phyloP scores from a whole-genome alignment of 2,329 filamentous ascomycete species.

The Trichoderma citrinoviride region DNA sequence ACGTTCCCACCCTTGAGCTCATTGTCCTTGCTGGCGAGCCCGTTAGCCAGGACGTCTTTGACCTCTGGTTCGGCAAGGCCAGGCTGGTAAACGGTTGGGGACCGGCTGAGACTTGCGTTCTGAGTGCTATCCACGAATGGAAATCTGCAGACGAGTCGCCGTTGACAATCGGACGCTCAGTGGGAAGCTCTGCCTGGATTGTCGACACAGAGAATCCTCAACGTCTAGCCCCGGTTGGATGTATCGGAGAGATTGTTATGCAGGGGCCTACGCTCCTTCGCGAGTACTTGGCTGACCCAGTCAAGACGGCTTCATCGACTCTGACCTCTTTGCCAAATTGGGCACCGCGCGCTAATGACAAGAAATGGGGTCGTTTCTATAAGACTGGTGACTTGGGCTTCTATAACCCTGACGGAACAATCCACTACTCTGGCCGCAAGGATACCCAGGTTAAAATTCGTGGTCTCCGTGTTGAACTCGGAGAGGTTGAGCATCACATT shows the following conservation, averaged over 20 bases:
- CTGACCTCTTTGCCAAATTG: conserved; percentile 7
- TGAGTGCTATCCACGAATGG: conserved; percentile 19
- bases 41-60: conserved; percentile 17
- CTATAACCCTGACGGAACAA: conserved; percentile 18
- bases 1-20: conserved; percentile 17
- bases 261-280: conserved; percentile 20
- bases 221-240: conserved; percentile 15
- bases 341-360: neutral
- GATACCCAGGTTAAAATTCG: conserved; percentile 22
- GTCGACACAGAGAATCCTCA: conserved; percentile 4
- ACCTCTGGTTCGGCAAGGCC: conserved; percentile 17
- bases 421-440: conserved; percentile 13
- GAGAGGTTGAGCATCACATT: conserved; percentile 18
- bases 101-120: conserved; percentile 20
- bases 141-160: conserved; percentile 16
- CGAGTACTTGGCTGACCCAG: conserved; percentile 16
- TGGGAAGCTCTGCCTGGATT: conserved; percentile 19
- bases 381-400: conserved; percentile 1
- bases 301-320: conserved; percentile 7
- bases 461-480: conserved; percentile 20
- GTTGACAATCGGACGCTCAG: conserved; percentile 10
- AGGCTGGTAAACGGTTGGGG: conserved; percentile 20
- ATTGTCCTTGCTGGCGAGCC: conserved; percentile 21
- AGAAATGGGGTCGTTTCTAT: conserved; percentile 16
- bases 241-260: conserved; percentile 19